Percentiles rank a stretch among this genome's conserved stretches.
Conservation (phyloP, 345 rosid genomes). For the Conringia planisiliqua region DNA sequence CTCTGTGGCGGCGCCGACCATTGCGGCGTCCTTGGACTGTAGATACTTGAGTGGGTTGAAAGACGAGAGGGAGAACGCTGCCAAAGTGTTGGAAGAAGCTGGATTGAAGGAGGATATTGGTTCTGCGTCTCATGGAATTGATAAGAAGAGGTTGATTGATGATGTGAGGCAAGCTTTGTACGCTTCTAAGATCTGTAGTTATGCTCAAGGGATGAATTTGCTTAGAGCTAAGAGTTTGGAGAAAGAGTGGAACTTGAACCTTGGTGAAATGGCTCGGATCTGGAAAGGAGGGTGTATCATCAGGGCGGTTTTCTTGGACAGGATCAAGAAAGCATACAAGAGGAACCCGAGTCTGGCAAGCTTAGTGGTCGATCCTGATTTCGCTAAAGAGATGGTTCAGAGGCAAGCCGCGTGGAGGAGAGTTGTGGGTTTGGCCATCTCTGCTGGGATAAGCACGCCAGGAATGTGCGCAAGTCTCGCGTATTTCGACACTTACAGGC, state of each 20-base stretch:
- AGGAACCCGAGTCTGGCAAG: constrained; percentile 78
- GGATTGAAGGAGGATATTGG: constrained; percentile 68
- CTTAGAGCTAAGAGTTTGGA: constrained; percentile 83
- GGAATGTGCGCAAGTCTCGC: constrained; percentile 96
- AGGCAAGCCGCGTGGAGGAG: constrained; percentile 96
- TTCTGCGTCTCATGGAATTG: constrained; percentile 39
- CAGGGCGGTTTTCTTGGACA: constrained; percentile 87
- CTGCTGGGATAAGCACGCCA: constrained; percentile 87
- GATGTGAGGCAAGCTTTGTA: constrained; percentile 90
- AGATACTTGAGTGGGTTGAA: constrained; percentile 90
- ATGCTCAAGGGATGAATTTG: constrained; percentile 97
- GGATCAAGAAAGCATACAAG: constrained; percentile 91
- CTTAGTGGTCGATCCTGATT: constrained; percentile 86
- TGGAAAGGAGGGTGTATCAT: constrained; percentile 99
- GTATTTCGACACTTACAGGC: constrained; percentile 88
- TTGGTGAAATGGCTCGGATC: constrained; percentile 89
- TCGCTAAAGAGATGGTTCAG: constrained; percentile 89
- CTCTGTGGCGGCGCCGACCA: constrained; percentile 91
- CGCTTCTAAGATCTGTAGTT: constrained; percentile 87
- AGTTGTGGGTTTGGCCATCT: constrained; percentile 78
- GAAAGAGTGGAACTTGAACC: constrained; percentile 77
- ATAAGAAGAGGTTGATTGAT: constrained; percentile 80
- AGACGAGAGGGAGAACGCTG: constrained; percentile 76
- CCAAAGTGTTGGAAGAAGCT: constrained; percentile 58
- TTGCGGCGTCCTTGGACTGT: constrained; percentile 88